Evolutionary conservation across 306 rosid genomes (phyloP).

Genomic region (Quercus gilva): DNA sequence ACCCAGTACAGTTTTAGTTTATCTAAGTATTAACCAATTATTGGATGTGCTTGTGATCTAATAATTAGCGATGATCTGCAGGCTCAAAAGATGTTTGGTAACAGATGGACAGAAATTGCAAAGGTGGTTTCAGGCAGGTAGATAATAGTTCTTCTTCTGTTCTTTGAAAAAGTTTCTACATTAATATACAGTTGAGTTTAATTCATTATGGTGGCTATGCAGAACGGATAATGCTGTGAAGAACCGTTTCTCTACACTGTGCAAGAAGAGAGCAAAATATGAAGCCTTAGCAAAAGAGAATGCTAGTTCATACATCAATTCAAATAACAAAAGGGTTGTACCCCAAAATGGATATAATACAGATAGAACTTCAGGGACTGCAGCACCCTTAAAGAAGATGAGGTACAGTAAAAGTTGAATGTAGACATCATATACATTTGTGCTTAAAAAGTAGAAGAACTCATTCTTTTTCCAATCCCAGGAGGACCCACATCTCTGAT

Average conservation of each 20-base stretch:
- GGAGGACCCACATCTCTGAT: constrained; percentile 72
- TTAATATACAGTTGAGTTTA: constrained; percentile 3
- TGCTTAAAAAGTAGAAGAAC: constrained; percentile 13
- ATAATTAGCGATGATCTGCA: constrained; percentile 38
- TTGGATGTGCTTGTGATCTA: constrained; percentile 25
- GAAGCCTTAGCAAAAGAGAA: constrained; percentile 94
- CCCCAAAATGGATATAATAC: constrained; percentile 43
- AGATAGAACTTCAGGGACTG: constrained; percentile 51
- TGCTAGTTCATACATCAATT: constrained; percentile 52
- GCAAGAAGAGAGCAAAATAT: constrained; percentile 98
- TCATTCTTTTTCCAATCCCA: constrained; percentile 29
- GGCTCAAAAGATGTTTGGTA: constrained; percentile 97
- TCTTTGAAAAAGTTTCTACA: background rate
- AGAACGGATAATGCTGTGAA: constrained; percentile 99
- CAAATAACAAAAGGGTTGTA: constrained; percentile 67
- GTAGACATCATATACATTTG: constrained; percentile 9
- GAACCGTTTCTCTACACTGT: constrained; percentile 88
- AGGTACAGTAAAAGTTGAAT: constrained; percentile 49
- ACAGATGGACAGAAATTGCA: constrained; percentile 99
- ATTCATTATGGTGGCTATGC: constrained; percentile 22
- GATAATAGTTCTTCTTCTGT: background rate
- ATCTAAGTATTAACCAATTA: constrained; percentile 1
- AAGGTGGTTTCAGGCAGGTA: constrained; percentile 99
- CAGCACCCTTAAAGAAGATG: constrained; percentile 51
- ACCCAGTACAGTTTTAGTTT: background rate